phyloP scores from a whole-genome alignment of 108 stramenopile species.

The Skeletonema menzelii region DNA sequence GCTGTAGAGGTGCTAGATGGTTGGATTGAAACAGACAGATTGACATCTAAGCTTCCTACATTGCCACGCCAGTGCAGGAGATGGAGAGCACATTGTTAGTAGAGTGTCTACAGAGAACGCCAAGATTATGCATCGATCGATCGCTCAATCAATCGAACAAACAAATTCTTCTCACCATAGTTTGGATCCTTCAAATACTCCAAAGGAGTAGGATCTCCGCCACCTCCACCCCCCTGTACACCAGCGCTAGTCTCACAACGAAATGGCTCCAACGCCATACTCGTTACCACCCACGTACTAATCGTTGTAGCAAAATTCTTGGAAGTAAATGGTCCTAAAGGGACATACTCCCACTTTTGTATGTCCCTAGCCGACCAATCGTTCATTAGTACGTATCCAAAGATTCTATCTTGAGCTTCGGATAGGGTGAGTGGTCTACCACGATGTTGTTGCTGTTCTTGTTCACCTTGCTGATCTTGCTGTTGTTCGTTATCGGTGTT shows the following conservation, averaged over 20 bases:
- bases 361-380: conserved; percentile 93
- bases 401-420: conserved; percentile 84
- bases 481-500: conserved; percentile 9
- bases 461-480: neutral
- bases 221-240: conserved; percentile 25
- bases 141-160: neutral
- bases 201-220: conserved; percentile 60
- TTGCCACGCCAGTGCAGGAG: neutral
- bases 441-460: neutral
- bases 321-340: conserved; percentile 92
- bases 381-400: conserved; percentile 92
- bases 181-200: conserved; percentile 75
- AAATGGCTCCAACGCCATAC: conserved; percentile 79
- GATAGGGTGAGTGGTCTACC: conserved; percentile 65
- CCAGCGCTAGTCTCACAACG: conserved; percentile 56
- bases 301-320: conserved; percentile 94
- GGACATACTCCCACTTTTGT: conserved; percentile 94
- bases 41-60: conserved; percentile 71
- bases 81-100: conserved; percentile 22
- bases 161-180: conserved; percentile 36
- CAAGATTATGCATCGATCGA: too few species aligned
- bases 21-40: conserved; percentile 70
- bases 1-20: conserved; percentile 31
- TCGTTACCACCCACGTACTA: conserved; percentile 90
- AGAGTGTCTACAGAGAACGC: conserved; percentile 17